Base-by-base conservation (phyloP, 148 eudicot species). In the Selenicereus undatus region DNA sequence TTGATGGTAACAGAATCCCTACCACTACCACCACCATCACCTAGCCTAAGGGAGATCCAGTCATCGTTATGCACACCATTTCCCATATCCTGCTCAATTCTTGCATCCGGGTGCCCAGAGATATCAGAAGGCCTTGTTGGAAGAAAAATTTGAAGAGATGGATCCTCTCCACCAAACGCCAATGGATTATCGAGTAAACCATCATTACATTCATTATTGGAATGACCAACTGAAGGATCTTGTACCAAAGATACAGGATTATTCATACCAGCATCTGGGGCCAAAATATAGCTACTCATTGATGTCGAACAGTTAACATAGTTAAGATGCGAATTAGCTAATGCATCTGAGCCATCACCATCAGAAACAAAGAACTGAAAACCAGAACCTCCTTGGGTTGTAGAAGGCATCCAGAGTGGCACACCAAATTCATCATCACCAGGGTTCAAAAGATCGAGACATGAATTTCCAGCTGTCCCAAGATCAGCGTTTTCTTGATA, bases 11-110 rank as follows among this genome's bases (percentile, higher is more conserved):
- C 85, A 76, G 93, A 43, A 43, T 82, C 89, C 73, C 72, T 86
- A 62, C 73, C 82, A 76, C 74, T 83, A 72, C 86, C 82, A 50
- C 87, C 83, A 77, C 97, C 91, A 83, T 87, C 94, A 35, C 99
- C 99, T 62, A 96, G 89, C 79, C 94, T 87, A 77, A 96, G 95
- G 82, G 99, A 93, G 82, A 92, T 93, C 99, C 99, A 96, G 83
- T 96, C 99, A 24, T 92, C 98, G 10, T 84, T 81, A 51, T 81
- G 84, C 11, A 91, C 22, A 78, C 89, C 91, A 82, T 89, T 93
- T 56, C 87, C 79, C 70, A 87, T 77, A 76, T 91, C 93, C 77
- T 87, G 89, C 68, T 86, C 91, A 81, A 88, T 86, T 86, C 90
- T 84, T 81, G 84, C 56, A 78, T 84, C 88, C 77, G 86, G 82